A percentile compares a stretch with the other conserved stretches of the same genome.
These are phyloP conservation scores for Posidonia oceanica DNA, from an alignment of 116 monocot species.

Conservation along the genomic window DNA sequence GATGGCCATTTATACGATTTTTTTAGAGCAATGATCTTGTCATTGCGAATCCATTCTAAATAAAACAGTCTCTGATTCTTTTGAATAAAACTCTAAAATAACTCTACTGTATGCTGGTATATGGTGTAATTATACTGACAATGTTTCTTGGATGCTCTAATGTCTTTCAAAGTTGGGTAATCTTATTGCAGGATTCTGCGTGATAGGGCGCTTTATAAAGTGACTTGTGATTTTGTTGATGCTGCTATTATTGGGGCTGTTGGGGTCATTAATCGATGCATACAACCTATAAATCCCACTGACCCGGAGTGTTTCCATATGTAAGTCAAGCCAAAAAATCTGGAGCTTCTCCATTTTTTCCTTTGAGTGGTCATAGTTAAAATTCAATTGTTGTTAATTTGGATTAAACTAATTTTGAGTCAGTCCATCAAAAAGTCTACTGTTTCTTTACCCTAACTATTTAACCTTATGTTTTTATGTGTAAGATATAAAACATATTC, in stretches of 20 bases:
- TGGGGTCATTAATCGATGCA: conserved; percentile 90
- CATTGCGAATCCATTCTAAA: too few species aligned
- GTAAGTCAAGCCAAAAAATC: conserved; percentile 33
- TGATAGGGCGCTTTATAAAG: conserved; percentile 96
- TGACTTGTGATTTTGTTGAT: conserved; percentile 96
- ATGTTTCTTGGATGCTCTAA: neutral
- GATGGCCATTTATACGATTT: too few species aligned
- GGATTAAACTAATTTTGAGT: neutral
- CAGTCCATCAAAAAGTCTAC: too few species aligned
- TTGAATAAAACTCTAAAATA: too few species aligned
- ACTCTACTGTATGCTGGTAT: too few species aligned
- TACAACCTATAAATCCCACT: conserved; percentile 95
- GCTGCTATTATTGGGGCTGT: conserved; percentile 89
- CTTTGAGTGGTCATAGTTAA: too few species aligned
- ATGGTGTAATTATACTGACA: too few species aligned
- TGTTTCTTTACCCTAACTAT: neutral
- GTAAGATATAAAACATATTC: too few species aligned
- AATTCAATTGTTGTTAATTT: too few species aligned
- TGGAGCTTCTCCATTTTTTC: neutral
- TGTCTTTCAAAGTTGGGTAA: neutral
- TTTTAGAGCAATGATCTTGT: too few species aligned
- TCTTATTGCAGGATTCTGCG: conserved; percentile 64
- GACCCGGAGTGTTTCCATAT: conserved; percentile 99
- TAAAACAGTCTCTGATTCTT: neutral
- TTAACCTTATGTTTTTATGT: too few species aligned